Evolutionary conservation across 2,329 filamentous ascomycete genomes (phyloP).

Genomic region (Pochonia chlamydosporia): DNA sequence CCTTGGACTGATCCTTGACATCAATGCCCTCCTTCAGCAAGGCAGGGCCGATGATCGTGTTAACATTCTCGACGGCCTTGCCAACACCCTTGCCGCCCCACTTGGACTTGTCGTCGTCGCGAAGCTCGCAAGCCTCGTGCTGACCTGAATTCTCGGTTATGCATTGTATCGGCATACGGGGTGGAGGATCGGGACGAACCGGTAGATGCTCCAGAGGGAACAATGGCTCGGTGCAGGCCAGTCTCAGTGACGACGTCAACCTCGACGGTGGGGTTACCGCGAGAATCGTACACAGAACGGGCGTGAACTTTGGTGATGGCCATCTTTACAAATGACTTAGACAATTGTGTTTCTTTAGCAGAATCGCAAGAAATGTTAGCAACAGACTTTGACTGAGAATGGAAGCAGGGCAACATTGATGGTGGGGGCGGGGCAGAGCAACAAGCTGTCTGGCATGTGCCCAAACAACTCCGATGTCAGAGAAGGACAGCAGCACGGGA

Average conservation of each 20-base stretch:
- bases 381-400: not conserved
- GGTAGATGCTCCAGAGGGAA: slow-evolving; percentile 93
- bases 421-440: slow-evolving; percentile 9
- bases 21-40: slow-evolving; percentile 78
- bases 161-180: slow-evolving; percentile 16
- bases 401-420: not conserved
- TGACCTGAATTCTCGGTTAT: slow-evolving; percentile 52
- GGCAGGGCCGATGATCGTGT: slow-evolving; percentile 71
- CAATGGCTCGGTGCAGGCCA: slow-evolving; percentile 94
- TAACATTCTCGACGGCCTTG: slow-evolving; percentile 84
- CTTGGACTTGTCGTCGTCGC: slow-evolving; percentile 81
- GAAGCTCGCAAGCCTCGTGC: slow-evolving; percentile 87
- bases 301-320: slow-evolving; percentile 85
- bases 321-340: slow-evolving; percentile 55
- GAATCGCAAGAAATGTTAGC: slow-evolving; percentile 1
- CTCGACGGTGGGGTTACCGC: slow-evolving; percentile 96
- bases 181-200: slow-evolving; percentile 48
- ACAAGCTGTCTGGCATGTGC: no score
- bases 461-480: slow-evolving; percentile 2
- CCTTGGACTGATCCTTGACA: slow-evolving; percentile 78
- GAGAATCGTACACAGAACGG: slow-evolving; percentile 97
- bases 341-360: not conserved
- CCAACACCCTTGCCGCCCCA: slow-evolving; percentile 84
- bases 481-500: not conserved
- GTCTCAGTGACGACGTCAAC: slow-evolving; percentile 96